Evolutionary conservation across 305 asterid genomes (phyloP).

Genomic region (Fraxinus floribunda): DNA sequence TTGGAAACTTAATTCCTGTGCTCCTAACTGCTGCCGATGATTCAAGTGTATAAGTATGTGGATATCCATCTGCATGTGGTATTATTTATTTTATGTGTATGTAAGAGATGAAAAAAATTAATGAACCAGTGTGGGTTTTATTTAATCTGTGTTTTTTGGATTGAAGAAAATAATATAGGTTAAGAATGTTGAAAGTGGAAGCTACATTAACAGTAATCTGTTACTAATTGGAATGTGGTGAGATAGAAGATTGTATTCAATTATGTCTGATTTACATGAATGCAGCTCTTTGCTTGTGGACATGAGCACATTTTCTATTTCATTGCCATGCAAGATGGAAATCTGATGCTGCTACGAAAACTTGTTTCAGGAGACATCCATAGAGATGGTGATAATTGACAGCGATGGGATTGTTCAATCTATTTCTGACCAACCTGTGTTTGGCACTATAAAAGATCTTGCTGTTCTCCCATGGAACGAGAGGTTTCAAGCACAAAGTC

Average conservation of each 20-base stretch:
- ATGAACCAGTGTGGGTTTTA: not conserved
- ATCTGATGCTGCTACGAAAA: constrained; percentile 16
- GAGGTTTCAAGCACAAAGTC: constrained; percentile 49
- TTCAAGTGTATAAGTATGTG: not conserved
- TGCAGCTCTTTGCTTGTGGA: constrained; percentile 16
- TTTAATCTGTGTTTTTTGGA: not conserved
- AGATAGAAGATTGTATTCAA: not conserved
- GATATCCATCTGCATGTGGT: not conserved
- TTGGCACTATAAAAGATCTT: constrained; percentile 87
- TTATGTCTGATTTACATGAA: not conserved
- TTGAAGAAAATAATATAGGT: not conserved
- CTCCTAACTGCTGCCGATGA: not conserved
- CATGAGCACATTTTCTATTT: not conserved
- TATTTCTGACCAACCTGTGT: constrained; percentile 85
- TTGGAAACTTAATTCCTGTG: constrained; percentile 11
- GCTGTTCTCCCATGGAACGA: constrained; percentile 84
- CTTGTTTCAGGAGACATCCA: constrained; percentile 79
- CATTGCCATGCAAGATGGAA: not conserved
- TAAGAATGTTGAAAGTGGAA: not conserved
- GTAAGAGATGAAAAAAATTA: not conserved
- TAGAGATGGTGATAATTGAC: constrained; percentile 78
- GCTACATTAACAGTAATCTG: not conserved
- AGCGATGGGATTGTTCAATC: constrained; percentile 82
- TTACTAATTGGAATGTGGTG: not conserved
- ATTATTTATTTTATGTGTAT: not conserved